phyloP scores from a whole-genome alignment of 2,329 filamentous ascomycete genomes.

The Cordyceps tenuipes region DNA sequence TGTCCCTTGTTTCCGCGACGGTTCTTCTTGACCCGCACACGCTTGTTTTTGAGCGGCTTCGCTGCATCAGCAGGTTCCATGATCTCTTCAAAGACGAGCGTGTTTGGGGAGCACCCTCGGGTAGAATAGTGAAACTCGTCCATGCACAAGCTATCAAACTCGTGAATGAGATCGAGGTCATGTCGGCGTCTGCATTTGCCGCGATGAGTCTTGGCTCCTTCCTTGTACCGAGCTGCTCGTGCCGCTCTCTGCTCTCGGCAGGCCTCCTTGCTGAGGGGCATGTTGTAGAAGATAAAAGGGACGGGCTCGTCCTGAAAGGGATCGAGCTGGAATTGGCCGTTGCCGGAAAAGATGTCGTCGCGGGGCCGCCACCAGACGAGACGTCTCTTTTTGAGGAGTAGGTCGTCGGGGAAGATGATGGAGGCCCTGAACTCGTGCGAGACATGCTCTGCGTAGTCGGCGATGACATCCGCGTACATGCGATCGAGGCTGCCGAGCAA shows the following conservation, averaged over 20 bases:
- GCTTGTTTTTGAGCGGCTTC: not conserved
- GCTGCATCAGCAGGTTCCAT: not conserved
- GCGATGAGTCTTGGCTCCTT: too few species aligned
- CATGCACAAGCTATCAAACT: not conserved
- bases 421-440: too few species aligned
- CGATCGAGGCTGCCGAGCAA: not conserved
- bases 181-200: not conserved
- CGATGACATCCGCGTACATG: too few species aligned
- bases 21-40: not conserved
- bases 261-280: not conserved
- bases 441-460: not conserved
- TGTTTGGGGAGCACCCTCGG: not conserved
- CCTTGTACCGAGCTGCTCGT: not conserved
- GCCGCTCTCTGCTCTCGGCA: not conserved
- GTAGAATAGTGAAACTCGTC: not conserved
- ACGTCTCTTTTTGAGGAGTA: not conserved
- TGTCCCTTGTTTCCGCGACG: not conserved
- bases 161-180: not conserved
- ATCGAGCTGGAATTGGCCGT: not conserved
- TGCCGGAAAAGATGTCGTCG: not conserved
- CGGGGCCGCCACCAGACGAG: not conserved
- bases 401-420: not conserved
- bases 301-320: too few species aligned
- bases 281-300: not conserved
- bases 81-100: not conserved